These are phyloP conservation scores for Verticillium alfalfae DNA, from an alignment of 2,329 filamentous ascomycete genomes.

Conservation along the genomic window DNA sequence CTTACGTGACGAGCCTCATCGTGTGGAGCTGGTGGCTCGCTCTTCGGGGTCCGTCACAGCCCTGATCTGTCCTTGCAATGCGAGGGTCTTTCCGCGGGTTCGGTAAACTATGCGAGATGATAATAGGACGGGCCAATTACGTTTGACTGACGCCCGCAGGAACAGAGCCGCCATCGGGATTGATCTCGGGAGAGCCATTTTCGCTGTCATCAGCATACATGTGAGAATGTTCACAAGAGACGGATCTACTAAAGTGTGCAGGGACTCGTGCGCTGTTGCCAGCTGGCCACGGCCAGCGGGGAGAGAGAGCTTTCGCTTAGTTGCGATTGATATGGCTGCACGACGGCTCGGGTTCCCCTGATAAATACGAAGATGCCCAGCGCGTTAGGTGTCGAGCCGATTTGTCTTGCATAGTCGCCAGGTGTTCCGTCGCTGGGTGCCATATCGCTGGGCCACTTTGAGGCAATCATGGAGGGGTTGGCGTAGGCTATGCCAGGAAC, in stretches of 20 bases:
- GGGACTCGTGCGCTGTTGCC: background rate
- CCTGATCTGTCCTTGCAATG: no score
- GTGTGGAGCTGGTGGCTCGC: no score
- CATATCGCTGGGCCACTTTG: background rate
- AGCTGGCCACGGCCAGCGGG: background rate
- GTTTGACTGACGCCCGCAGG: no score
- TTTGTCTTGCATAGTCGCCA: background rate
- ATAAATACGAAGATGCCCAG: constrained; percentile 6
- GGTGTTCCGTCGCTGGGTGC: background rate
- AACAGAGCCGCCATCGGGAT: no score
- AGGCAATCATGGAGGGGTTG: constrained; percentile 10
- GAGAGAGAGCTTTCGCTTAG: background rate
- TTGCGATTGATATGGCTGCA: background rate
- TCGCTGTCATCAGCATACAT: no score
- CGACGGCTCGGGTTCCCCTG: constrained; percentile 1
- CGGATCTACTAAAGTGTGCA: background rate
- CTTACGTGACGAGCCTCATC: no score
- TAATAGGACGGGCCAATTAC: no score
- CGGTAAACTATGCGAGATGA: no score
- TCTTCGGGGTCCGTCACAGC: no score
- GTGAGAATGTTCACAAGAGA: no score
- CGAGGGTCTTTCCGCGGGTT: no score
- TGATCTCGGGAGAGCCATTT: no score
- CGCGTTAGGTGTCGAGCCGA: background rate
- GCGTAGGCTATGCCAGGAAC: constrained; percentile 20